Evolutionary conservation across 495 filamentous ascomycete genomes (phyloP), one percentile per base, ranked within the genome.

Genomic region (Penicillium arizonense): DNA sequence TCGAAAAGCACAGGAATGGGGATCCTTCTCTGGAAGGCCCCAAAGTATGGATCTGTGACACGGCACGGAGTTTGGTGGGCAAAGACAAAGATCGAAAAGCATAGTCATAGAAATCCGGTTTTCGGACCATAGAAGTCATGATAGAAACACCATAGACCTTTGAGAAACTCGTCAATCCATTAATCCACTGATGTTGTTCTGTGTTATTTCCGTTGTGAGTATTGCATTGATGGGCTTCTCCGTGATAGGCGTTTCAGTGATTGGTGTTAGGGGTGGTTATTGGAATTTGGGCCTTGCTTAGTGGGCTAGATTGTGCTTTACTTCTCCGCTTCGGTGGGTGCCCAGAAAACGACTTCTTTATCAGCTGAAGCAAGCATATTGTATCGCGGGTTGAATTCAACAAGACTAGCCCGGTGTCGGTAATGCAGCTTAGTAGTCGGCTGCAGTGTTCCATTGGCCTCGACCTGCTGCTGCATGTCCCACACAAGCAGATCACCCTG

Each of bases 311-410:
- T 38, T n/a, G 16, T 2, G 12, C 8, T 9, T 56, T 71, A 70
- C 47, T 74, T 71, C 21, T 77, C 69, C 1, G 67, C 50, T 13
- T 77, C 74, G 16, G 76, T 72, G 3, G 94, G 94, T 30, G 95
- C 68, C 93, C 94, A 97, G 53, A 98, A 90, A 41, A 94, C 73
- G 50, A 92, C 76, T 55, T 97, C 92, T 61, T 86, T 85, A 62
- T 97, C 91, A 5, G 87, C 95, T 36, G 84, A 91, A 13, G 88
- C 91, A 55, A 96, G 75, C 77, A 97, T 83, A 68, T 97, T 96
- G 70, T 85, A 90, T 39, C 90, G 79, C 6, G 90, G 95, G 70
- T 96, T 97, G 65, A 88, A 92, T 39, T 89, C 89, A 44, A 97
- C 82, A 9, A 96, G 77, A 1, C 85, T 85, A 8, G 84, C 83